Evolutionary conservation across 257 asterid species (phyloP), one percentile per base, ranked within the genome.

Genomic region (Hygrophila difformis): DNA sequence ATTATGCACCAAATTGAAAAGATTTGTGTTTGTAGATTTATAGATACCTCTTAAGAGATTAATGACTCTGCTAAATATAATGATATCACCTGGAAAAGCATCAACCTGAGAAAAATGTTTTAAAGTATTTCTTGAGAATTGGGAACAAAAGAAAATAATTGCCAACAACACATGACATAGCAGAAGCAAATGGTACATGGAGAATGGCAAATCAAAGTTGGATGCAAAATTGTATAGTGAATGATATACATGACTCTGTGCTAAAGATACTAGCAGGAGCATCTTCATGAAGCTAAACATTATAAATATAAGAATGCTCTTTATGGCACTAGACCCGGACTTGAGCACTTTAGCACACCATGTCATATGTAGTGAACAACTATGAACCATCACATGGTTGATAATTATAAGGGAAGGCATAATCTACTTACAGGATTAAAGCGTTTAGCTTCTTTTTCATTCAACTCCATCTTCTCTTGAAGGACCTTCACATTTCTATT

Each of bases 11-110:
- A 68, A 57, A 56, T 29, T 18, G 51, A 60, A 61, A 49, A 55
- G 40, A 50, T 23, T 3, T 24, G 35, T 28, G 39, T 11, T 31
- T 17, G 17, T 1, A 46, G 28, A 55, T 55, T 35, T 36, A 71
- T 57, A 13, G 34, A 61, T 59, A 84, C 97, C 97, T 79, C 97
- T 72, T 44, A 89, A 94, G 56, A 89, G 94, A 75, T 89, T 89
- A 70, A 89, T 69, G 57, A 89, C 96, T 58, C 97, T 75, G 53
- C 87, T 61, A 70, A 89, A 89, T 73, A 89, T 89, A 63, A 89
- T 80, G 57, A 85, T 81, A 68, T 89, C 97, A 51, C 97, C 95
- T 9, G 97, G 97, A 68, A 89, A 89, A 67, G 97, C 96, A 75
- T 89, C 96, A 51, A 89, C 84, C 97, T 89, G 84, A 56, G 61